phyloP scores from a whole-genome alignment of 495 filamentous ascomycete species.

The Trichoderma erinaceum region DNA sequence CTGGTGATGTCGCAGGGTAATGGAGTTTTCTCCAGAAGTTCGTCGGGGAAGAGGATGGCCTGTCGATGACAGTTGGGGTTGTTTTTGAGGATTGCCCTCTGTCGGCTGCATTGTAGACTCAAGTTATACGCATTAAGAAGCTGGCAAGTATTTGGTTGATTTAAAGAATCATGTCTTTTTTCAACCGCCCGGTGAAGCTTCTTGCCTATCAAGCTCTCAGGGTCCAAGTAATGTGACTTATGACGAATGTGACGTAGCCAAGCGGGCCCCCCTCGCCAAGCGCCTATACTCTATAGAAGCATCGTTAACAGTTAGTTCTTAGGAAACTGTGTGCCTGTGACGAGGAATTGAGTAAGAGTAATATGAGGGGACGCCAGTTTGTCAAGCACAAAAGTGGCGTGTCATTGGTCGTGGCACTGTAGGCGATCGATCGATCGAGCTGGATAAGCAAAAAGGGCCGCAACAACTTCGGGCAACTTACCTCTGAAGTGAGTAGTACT shows the following conservation, averaged over 20 bases:
- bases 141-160: not conserved
- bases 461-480: conserved; percentile 10
- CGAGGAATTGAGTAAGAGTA: not conserved
- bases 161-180: not conserved
- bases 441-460: conserved; percentile 9
- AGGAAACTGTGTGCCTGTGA: not conserved
- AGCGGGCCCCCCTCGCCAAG: not conserved
- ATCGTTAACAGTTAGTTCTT: not conserved
- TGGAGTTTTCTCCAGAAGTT: conserved; percentile 33
- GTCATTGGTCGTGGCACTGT: not conserved
- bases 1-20: conserved; percentile 36
- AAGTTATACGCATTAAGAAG: conserved; percentile 19
- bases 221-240: not conserved
- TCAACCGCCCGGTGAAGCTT: not conserved
- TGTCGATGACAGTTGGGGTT: conserved; percentile 23
- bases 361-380: not conserved
- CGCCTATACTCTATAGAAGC: conserved; percentile 1
- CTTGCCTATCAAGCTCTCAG: not conserved
- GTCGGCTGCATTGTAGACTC: conserved; percentile 23
- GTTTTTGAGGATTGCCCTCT: conserved; percentile 19
- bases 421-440: conserved; percentile 13
- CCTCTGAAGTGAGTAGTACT: not conserved
- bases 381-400: conserved; percentile 1
- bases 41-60: conserved; percentile 34
- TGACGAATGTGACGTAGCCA: conserved; percentile 1